Evolutionary conservation across 345 rosid genomes (phyloP).

Genomic region (Diplotaxis tenuifolia): DNA sequence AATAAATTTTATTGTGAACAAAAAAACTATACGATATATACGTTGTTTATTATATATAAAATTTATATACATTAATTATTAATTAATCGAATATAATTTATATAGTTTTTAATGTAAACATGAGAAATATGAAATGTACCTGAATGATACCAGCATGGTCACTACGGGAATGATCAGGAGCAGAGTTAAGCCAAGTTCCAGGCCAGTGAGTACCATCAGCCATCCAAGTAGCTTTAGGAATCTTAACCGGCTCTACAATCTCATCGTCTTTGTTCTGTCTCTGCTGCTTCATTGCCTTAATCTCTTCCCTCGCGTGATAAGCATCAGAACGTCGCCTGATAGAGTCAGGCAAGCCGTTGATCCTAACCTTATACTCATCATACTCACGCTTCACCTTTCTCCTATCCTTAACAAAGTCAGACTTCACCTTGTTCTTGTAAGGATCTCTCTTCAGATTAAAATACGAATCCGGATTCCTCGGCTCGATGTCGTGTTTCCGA

Average conservation of each 20-base stretch:
- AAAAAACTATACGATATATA: too few relatives aligned
- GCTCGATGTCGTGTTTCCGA: slow-evolving; percentile 88
- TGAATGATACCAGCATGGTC: slow-evolving; percentile 97
- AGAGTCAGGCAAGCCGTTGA: slow-evolving; percentile 85
- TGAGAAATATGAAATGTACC: slow-evolving; percentile 45
- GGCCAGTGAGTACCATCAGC: slow-evolving; percentile 99
- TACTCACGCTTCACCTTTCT: slow-evolving; percentile 95
- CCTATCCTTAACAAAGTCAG: slow-evolving; percentile 92
- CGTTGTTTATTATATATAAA: too few relatives aligned
- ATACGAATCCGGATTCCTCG: slow-evolving; percentile 93
- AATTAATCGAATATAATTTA: too few relatives aligned
- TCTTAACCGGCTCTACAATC: slow-evolving; percentile 70
- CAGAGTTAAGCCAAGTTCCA: slow-evolving; percentile 77
- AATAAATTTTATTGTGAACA: too few relatives aligned
- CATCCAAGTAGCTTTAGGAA: slow-evolving; percentile 99
- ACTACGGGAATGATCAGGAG: slow-evolving; percentile 75
- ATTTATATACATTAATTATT: too few relatives aligned
- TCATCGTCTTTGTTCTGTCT: slow-evolving; percentile 73
- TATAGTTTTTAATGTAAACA: neutral
- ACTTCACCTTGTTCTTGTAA: slow-evolving; percentile 82
- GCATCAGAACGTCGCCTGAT: slow-evolving; percentile 98
- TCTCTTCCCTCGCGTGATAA: slow-evolving; percentile 89
- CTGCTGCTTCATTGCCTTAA: slow-evolving; percentile 91
- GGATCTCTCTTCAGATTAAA: slow-evolving; percentile 95
- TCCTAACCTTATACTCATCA: slow-evolving; percentile 97